Base-by-base conservation (phyloP, 2,329 filamentous ascomycete species). In the Colletotrichum sp. region DNA sequence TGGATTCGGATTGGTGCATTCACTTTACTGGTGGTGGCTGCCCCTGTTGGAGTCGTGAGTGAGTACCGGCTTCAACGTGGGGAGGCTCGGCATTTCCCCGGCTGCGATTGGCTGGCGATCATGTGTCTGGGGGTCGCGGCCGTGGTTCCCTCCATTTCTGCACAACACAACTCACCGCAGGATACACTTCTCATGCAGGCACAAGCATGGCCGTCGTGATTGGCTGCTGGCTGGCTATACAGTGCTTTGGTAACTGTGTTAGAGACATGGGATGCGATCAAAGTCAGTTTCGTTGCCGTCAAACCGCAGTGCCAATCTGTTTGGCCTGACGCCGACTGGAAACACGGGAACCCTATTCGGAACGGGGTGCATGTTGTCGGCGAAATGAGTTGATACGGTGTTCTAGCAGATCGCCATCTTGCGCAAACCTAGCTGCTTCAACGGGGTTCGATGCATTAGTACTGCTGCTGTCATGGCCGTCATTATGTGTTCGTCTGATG, bases 151-250 rank as follows among this genome's bases (percentile, higher is more conserved):
- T 65, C 64, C 64, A 60, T 64, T 65, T 73, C 73, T 75, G 73
- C 73, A 75, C 73, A 73, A 75, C 73, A 75, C 73, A 68, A 52
- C 70, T 73, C 26, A 48, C 43, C 43, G 43, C 43, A 34, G 57
- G 52, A 32, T 48, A 8, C 43, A 48, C 34, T 34, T 9, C n/a
- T 48, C 61, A 48, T 67, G 64, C 73, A 75, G 64, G 58, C 68
- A 64, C 36, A 38, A 38, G 34, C n/a, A 52, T 38, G 8, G n/a
- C 26, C 21, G 28, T 8, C 21, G 15, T 63, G n/a, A 73, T 68
- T 73, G 58, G 55, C 10, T 12, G 18, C 21, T 8, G 13, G 21
- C 18, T 15, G 24, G 5, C 5, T 6, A 6, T n/a, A 73, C 69
- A 68, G 70, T 73, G 57, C 28, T n/a, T n/a, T 6, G 26, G 6